These are phyloP conservation scores for Tetrastigma voinierianum DNA, from an alignment of 164 flowering plant species.

Conservation along the genomic window DNA sequence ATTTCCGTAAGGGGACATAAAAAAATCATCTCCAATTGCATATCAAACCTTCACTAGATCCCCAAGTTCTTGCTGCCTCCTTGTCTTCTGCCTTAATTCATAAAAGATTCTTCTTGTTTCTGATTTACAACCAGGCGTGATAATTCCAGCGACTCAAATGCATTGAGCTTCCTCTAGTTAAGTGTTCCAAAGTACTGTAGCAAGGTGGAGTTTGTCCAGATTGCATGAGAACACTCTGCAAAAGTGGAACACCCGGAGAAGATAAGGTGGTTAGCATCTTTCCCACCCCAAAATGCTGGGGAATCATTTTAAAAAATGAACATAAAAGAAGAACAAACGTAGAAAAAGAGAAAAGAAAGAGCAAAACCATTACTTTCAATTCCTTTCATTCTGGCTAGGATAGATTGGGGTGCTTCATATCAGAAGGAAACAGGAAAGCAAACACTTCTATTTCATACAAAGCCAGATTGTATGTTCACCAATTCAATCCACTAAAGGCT, in stretches of 20 bases:
- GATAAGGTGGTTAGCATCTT: background rate
- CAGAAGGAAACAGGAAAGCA: background rate
- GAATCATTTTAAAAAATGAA: background rate
- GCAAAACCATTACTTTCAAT: background rate
- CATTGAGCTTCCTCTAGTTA: conserved; percentile 95
- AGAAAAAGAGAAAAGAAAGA: no score
- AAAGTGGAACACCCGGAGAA: conserved; percentile 4
- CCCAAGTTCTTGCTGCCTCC: conserved; percentile 98
- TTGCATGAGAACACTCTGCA: conserved; percentile 99
- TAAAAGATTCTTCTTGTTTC: conserved; percentile 91
- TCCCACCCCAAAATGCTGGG: background rate
- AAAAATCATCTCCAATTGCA: background rate
- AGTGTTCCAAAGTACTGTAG: conserved; percentile 98
- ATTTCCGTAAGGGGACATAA: background rate
- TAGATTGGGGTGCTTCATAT: background rate
- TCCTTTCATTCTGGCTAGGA: background rate
- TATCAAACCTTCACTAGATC: conserved; percentile 95
- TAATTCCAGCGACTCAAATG: conserved; percentile 92
- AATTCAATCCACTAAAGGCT: background rate
- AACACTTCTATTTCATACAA: background rate
- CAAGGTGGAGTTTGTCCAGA: conserved; percentile 97
- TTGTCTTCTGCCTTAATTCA: conserved; percentile 99
- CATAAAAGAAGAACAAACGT: no score
- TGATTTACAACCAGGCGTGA: conserved; percentile 99
- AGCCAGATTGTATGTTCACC: background rate